Conservation (phyloP, 306 rosid genomes). For the Quercus berberidifolia region DNA sequence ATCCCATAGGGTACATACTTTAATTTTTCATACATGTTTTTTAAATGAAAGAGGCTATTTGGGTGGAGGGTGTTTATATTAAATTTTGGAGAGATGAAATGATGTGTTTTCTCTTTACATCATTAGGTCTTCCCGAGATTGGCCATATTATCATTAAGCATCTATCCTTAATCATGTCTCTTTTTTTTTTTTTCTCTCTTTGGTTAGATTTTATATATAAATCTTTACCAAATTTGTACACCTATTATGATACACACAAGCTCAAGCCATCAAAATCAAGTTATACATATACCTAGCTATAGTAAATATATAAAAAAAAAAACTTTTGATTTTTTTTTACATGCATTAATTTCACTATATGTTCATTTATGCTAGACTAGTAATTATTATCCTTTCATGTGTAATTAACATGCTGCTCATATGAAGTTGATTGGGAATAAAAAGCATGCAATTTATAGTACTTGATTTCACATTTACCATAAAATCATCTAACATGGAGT, state of each 20-base stretch:
- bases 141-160: slow-evolving; percentile 11
- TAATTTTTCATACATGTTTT: background rate
- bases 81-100: slow-evolving; percentile 5
- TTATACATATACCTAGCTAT: background rate
- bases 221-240: background rate
- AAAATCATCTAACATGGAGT: too few species aligned
- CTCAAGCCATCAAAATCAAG: background rate
- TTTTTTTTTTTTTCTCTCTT: background rate
- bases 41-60: background rate
- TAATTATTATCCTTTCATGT: too few species aligned
- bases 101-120: slow-evolving; percentile 24
- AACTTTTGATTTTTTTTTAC: too few species aligned
- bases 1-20: background rate
- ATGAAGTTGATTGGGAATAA: too few species aligned
- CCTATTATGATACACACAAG: background rate
- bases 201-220: background rate
- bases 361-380: too few species aligned
- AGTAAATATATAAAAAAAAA: background rate
- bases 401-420: too few species aligned
- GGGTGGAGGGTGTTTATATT: background rate
- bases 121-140: slow-evolving; percentile 28
- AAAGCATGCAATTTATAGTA: too few species aligned
- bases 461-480: too few species aligned
- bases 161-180: background rate
- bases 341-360: too few species aligned